A percentile compares a stretch with the other conserved stretches of the same genome.
Conservation (phyloP, 2,329 filamentous ascomycete genomes). For the Trichoderma sp. region DNA sequence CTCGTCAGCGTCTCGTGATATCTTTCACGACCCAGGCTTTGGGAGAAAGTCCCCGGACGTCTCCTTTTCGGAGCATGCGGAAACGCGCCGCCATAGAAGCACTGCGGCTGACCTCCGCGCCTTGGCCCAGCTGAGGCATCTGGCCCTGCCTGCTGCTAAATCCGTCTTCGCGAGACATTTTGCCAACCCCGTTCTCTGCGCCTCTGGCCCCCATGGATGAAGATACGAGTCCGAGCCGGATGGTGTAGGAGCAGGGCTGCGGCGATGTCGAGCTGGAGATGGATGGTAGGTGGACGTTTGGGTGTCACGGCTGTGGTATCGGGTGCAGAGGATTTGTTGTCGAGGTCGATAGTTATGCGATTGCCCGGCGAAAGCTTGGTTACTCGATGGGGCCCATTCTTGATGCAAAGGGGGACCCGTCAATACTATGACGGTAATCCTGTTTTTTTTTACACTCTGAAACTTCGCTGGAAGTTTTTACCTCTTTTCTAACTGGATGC, state of each 20-base stretch:
- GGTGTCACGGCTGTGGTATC: conserved; percentile 43
- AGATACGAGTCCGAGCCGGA: conserved; percentile 75
- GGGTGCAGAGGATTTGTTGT: conserved; percentile 71
- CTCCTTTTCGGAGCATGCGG: conserved; percentile 60
- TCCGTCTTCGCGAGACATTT: conserved; percentile 30
- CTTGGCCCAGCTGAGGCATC: conserved; percentile 46
- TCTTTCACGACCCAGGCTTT: conserved; percentile 60
- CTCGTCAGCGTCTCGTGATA: conserved; percentile 36
- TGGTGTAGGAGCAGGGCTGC: conserved; percentile 17
- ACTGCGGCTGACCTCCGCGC: conserved; percentile 79
- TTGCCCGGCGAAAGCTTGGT: conserved; percentile 68
- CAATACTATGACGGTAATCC: conserved; percentile 27
- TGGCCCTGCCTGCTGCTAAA: conserved; percentile 47
- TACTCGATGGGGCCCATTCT: conserved; percentile 99
- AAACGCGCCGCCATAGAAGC: conserved; percentile 99
- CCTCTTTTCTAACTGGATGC: conserved; percentile 21
- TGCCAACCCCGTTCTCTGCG: conserved; percentile 36
- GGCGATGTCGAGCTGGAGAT: conserved; percentile 26
- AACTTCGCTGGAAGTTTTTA: conserved; percentile 43
- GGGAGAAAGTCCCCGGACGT: conserved; percentile 99
- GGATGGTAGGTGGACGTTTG: conserved; percentile 47
- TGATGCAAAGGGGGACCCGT: conserved; percentile 80
- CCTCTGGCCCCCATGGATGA: conserved; percentile 65
- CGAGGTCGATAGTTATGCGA: conserved; percentile 98
- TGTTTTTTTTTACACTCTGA: conserved; percentile 37